Base-by-base conservation (phyloP, 768 basidiomycete species). In the Goffeauzyma gilvescens region DNA sequence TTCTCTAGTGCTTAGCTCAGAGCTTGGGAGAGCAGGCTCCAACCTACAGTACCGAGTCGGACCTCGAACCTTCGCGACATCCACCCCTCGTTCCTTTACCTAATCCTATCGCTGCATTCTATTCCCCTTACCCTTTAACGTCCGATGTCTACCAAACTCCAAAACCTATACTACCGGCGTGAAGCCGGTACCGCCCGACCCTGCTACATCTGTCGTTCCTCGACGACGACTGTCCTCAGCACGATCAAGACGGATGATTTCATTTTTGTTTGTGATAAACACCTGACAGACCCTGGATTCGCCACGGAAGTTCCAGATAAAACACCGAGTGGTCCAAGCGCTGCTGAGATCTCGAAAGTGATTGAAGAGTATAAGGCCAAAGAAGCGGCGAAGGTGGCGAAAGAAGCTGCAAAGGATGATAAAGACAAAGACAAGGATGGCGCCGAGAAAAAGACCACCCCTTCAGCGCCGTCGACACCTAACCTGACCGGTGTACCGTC, bases 81-180 rank as follows among this genome's bases (percentile, higher is more conserved):
- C n/a, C n/a, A n/a, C n/a, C n/a, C n/a, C n/a, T n/a, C n/a, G n/a
- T n/a, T n/a, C n/a, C n/a, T n/a, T n/a, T n/a, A n/a, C n/a, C n/a
- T n/a, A n/a, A n/a, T n/a, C n/a, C n/a, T n/a, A n/a, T n/a, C n/a
- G n/a, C n/a, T n/a, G n/a, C n/a, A n/a, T n/a, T n/a, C n/a, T n/a
- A n/a, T n/a, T n/a, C n/a, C n/a, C n/a, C n/a, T n/a, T n/a, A n/a
- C n/a, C n/a, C n/a, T n/a, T n/a, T n/a, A n/a, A n/a, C n/a, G n/a
- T n/a, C n/a, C n/a, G n/a, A n/a, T n/a, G 10, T 18, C 55, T 7
- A 28, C 43, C 12, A 35, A 39, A 9, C 48, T 67, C 17, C 58
- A 60, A 52, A 90, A 93, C 60, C 55, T 84, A 32, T 93, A 89
- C 66, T 87, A 85, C 67, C 83, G 82, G 64, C 75, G 85, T 53